Conservation (phyloP, 139 green algal species). For the Edaphochlamys debaryana region DNA sequence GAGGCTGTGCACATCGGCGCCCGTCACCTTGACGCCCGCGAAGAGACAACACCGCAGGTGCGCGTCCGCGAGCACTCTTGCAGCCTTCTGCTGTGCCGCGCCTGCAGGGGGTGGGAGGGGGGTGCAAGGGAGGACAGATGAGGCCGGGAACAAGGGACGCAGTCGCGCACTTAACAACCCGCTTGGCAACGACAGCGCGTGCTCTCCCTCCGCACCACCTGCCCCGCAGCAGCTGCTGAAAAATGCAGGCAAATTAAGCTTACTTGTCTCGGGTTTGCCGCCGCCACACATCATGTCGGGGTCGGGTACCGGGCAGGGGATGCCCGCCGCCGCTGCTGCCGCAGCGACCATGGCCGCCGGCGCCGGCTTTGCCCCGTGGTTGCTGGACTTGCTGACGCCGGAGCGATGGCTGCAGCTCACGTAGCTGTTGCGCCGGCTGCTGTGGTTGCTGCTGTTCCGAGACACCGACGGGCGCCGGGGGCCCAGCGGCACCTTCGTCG, state of each 20-base stretch:
- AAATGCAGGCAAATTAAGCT: too few relatives aligned
- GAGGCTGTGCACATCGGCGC: slow-evolving; percentile 15
- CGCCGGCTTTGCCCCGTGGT: neutral
- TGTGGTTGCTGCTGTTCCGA: neutral
- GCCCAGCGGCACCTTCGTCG: slow-evolving; percentile 1
- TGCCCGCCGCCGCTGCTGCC: neutral
- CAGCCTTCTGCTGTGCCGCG: neutral
- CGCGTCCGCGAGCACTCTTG: slow-evolving; percentile 24
- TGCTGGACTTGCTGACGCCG: slow-evolving; percentile 1
- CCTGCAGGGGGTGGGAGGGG: too few relatives aligned
- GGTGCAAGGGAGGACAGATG: neutral
- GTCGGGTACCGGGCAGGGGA: neutral
- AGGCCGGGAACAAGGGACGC: neutral
- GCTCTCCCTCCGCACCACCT: too few relatives aligned
- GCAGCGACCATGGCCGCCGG: neutral
- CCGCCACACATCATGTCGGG: too few relatives aligned
- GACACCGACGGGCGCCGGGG: neutral
- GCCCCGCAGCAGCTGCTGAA: too few relatives aligned
- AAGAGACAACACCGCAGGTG: slow-evolving; percentile 46
- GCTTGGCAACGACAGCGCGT: too few relatives aligned
- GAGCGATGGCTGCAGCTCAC: neutral
- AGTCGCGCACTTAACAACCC: too few relatives aligned
- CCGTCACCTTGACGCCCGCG: slow-evolving; percentile 49
- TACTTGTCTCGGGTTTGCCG: too few relatives aligned
- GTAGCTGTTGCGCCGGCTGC: neutral